Conservation (phyloP, 202 grass and related monocot species). For the Panicum virgatum region DNA sequence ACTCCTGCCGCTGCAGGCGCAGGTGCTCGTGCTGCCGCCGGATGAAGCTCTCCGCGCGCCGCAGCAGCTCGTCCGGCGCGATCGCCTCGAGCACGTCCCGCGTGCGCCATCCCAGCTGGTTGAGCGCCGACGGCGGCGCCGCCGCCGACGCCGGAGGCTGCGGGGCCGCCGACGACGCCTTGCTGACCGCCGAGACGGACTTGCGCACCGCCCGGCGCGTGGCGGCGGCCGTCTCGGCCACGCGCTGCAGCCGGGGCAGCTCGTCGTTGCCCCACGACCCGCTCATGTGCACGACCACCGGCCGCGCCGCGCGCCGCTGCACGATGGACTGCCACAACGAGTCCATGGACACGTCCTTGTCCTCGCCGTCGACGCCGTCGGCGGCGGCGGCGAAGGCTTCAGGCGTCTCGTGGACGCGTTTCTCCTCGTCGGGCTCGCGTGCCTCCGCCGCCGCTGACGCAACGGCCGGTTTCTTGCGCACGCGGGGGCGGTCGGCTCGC, state of each 20-base stretch:
- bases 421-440: background rate
- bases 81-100: constrained; percentile 43
- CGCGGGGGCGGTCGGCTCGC: background rate
- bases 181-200: constrained; percentile 22
- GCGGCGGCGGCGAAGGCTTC: background rate
- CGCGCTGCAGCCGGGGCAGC: constrained; percentile 35
- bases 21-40: constrained; percentile 65
- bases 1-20: constrained; percentile 75
- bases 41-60: constrained; percentile 74
- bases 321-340: constrained; percentile 57
- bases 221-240: constrained; percentile 35
- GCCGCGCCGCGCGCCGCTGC: constrained; percentile 37
- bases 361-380: background rate
- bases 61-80: constrained; percentile 57
- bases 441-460: background rate
- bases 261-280: constrained; percentile 59
- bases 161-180: background rate
- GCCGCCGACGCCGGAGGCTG: too few species aligned
- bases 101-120: constrained; percentile 51
- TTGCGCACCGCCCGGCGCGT: constrained; percentile 33
- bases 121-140: constrained; percentile 6
- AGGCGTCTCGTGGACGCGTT: background rate
- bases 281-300: constrained; percentile 59
- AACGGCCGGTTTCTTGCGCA: constrained; percentile 15
- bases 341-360: constrained; percentile 46